Base-by-base conservation (phyloP, 2,329 filamentous ascomycete genomes). In the Lachnellula subtilissima region DNA sequence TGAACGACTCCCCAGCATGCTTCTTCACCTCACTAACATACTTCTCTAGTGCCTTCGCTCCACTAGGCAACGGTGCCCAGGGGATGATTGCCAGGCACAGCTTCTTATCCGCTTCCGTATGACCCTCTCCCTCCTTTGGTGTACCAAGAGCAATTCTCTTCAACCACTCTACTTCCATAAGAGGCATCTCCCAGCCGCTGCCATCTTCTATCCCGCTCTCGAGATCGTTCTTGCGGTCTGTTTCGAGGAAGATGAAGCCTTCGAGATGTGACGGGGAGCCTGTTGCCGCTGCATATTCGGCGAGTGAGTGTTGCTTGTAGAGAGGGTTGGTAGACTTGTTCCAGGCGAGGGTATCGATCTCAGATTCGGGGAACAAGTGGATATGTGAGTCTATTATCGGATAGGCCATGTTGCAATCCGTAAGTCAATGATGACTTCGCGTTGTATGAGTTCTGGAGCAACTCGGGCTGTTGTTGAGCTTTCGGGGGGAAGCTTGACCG, bases 301-400 rank as follows among this genome's bases (percentile, higher is more conserved):
- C 63, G 12, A 60, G 60, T 35, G 54, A 71, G 37, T 64, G 60
- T 55, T 69, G 68, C 19, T 60, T 62, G 55, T 65, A 51, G 48
- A 50, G 95, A 77, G 4, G 83, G 78, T 67, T 79, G 73, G 48
- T 77, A 74, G 5, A 82, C 74, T 3, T 72, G 79, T 74, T 83
- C 91, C 91, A 96, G 56, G 82, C 75, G 60, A 95, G 82, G 40
- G 82, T 80, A 53, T 78, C 69, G 52, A 88, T 69, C 65, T 93
- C 88, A 52, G 81, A 80, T 47, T 76, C 72, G 46, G 90, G 88
- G 77, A 85, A 96, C 67, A 97, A 84, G 75, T 97, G 92, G 73
- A 97, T 87, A 77, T 97, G 93, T 40, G 90, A 87, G 76, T 97
- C 92, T 72, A 97, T 84, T 68, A 96, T 86, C 66, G 78, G 82